Evolutionary conservation across 1,139 yeast species (phyloP).

Genomic region (Petasospora fabianii): DNA sequence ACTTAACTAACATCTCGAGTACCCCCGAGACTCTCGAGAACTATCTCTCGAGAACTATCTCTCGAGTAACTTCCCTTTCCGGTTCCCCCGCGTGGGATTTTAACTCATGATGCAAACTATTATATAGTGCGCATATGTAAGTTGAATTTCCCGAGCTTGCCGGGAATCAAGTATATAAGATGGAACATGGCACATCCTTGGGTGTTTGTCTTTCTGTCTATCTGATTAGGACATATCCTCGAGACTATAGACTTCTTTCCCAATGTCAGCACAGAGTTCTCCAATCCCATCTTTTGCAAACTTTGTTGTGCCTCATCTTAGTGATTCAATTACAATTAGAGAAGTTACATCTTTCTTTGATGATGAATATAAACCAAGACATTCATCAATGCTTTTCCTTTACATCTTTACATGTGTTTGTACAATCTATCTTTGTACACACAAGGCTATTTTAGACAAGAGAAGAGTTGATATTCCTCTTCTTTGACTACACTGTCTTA

Average conservation of each 20-base stretch:
- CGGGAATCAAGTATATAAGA: too few relatives aligned
- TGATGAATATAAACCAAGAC: constrained; percentile 5
- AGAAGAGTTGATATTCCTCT: constrained; percentile 25
- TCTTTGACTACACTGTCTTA: too few relatives aligned
- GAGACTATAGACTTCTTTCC: too few relatives aligned
- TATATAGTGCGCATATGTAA: too few relatives aligned
- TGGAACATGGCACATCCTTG: not conserved
- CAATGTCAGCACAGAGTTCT: constrained; percentile 1
- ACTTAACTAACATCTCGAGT: too few relatives aligned
- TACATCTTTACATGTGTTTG: constrained; percentile 17
- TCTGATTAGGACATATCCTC: too few relatives aligned
- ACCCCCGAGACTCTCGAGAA: too few relatives aligned
- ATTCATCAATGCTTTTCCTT: constrained; percentile 10
- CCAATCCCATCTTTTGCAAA: not conserved
- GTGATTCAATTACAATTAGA: constrained; percentile 1
- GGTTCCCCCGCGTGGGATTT: too few relatives aligned
- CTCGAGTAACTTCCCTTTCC: too few relatives aligned
- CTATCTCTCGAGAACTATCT: too few relatives aligned
- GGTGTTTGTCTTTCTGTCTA: not conserved
- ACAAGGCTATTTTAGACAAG: constrained; percentile 20
- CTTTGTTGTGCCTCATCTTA: constrained; percentile 1
- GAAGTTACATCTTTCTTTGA: constrained; percentile 3
- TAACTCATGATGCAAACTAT: too few relatives aligned
- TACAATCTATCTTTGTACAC: constrained; percentile 19
- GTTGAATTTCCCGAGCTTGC: too few relatives aligned